These are phyloP conservation scores for Eimeria sp. DNA, from an alignment of 169 alveolate genomes.

Conservation along the genomic window DNA sequence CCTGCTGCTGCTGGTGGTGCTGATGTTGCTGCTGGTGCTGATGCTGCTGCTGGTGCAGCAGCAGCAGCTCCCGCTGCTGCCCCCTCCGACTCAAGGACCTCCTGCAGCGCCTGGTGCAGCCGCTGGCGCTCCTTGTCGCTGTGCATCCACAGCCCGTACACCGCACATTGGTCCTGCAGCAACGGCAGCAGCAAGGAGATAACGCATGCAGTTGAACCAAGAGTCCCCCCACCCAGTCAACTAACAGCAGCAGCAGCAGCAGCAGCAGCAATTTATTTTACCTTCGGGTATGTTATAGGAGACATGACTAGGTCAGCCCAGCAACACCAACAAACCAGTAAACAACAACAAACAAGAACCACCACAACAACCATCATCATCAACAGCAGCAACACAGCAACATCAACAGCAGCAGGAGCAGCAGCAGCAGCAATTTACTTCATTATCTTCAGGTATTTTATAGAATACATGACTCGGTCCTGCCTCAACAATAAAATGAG, in stretches of 20 bases:
- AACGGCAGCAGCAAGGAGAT: not conserved
- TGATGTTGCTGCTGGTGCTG: constrained; percentile 35
- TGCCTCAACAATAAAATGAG: constrained; percentile 37
- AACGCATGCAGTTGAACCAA: too few species aligned
- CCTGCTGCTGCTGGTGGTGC: constrained; percentile 4
- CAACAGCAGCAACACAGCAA: constrained; percentile 14
- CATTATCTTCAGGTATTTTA: constrained; percentile 8
- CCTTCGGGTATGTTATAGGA: too few species aligned
- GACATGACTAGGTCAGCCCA: too few species aligned
- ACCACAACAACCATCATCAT: not conserved
- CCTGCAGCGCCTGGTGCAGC: constrained; percentile 16
- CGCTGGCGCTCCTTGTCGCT: constrained; percentile 37
- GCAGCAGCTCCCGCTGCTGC: not conserved
- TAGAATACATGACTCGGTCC: constrained; percentile 58
- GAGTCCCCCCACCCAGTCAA: not conserved
- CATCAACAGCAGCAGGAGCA: not conserved
- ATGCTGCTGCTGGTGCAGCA: constrained; percentile 20
- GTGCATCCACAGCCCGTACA: constrained; percentile 64
- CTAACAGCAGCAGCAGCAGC: not conserved
- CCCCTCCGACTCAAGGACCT: constrained; percentile 1
- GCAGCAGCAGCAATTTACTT: constrained; percentile 13
- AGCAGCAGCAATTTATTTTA: not conserved
- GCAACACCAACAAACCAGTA: not conserved
- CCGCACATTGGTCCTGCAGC: constrained; percentile 49
- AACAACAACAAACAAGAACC: not conserved